Base-by-base conservation (phyloP, 2,329 filamentous ascomycete species). In the Fusarium torreyae region DNA sequence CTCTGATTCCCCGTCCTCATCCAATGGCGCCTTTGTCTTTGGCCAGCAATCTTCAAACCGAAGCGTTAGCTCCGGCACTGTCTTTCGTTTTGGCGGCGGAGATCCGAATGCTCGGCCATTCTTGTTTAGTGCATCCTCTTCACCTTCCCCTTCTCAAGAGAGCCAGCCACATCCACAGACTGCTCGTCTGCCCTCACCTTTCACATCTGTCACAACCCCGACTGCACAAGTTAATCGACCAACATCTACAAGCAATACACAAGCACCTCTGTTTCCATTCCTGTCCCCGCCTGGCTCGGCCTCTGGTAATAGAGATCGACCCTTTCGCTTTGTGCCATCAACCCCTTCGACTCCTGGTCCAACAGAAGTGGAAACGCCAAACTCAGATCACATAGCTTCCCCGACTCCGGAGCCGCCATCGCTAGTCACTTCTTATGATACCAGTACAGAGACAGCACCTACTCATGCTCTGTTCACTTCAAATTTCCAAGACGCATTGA, bases 381-480 rank as follows among this genome's bases (percentile, higher is more conserved):
- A 15, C 2, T 46, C 61, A 46, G 6, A 7, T 3, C 33, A 20
- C 6, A 7, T 24, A n/a, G 24, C 42, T 14, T 38, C 51, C 6
- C 51, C 51, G 13, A 39, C 24, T 10, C 28, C 36, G 1, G 45
- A 34, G 7, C 34, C 51, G 3, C 15, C 39, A n/a, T 17, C 24
- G 15, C 26, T 22, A 4, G 18, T 33, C 1, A 20, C 11, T 17
- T 49, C 63, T 1, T 66, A 66, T 53, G 38, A 55, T 39, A 48
- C 28, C 14, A 45, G 34, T 43, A 42, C 40, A 31, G 63, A 66
- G 11, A 6, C 43, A 15, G 26, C 53, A 24, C 58, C 34, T 10
- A 17, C 53, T 2, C 58, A 66, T 54, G 14, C 52, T 4, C 34
- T 66, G 5, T 66, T 66, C 17, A 48, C 53, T 4, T 13, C 33